Evolutionary conservation across 352 stramenopile species (phyloP).

Genomic region (Globisporangium paroecandrum): DNA sequence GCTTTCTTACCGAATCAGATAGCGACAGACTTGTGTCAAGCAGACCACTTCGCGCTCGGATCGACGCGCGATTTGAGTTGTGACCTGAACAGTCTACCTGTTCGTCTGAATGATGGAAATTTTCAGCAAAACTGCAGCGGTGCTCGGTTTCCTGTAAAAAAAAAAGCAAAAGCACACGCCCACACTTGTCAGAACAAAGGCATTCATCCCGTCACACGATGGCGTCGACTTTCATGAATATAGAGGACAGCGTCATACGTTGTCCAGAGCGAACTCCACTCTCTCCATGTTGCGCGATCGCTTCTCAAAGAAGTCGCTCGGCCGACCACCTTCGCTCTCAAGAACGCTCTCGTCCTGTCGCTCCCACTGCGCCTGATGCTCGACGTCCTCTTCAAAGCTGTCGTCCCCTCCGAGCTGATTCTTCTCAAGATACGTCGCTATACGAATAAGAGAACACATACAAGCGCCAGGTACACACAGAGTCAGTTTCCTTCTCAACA

Average conservation of each 20-base stretch:
- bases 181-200: background rate
- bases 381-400: slow-evolving; percentile 40
- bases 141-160: background rate
- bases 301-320: slow-evolving; percentile 70
- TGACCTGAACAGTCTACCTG: background rate
- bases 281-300: slow-evolving; percentile 70
- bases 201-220: background rate
- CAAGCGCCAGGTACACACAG: slow-evolving; percentile 1
- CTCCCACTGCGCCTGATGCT: slow-evolving; percentile 26
- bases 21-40: slow-evolving; percentile 20
- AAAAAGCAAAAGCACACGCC: background rate
- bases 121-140: background rate
- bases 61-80: background rate
- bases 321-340: slow-evolving; percentile 23
- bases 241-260: slow-evolving; percentile 5
- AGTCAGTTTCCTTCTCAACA: background rate
- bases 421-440: slow-evolving; percentile 44
- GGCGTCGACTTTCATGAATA: background rate
- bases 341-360: slow-evolving; percentile 22
- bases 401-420: slow-evolving; percentile 44
- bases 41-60: background rate
- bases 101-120: background rate
- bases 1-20: slow-evolving; percentile 28
- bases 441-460: background rate
- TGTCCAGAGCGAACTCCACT: slow-evolving; percentile 54